These are phyloP conservation scores for Theobroma grandiflorum DNA, from an alignment of 441 rosid genomes.

Conservation along the genomic window DNA sequence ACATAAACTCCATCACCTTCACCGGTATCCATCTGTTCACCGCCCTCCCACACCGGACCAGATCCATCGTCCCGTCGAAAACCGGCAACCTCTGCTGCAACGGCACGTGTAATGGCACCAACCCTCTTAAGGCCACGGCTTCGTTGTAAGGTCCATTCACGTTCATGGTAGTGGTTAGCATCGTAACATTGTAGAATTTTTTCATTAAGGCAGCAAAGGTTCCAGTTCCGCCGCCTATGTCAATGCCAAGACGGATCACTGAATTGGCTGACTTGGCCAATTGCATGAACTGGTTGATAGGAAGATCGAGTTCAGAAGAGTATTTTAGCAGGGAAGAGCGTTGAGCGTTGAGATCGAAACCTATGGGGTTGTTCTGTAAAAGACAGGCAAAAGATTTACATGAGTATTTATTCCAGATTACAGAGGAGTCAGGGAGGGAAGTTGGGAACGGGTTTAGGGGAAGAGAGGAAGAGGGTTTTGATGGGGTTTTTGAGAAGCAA, in stretches of 20 bases:
- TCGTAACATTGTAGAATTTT: constrained; percentile 60
- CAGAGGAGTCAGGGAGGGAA: constrained; percentile 67
- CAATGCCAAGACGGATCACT: constrained; percentile 78
- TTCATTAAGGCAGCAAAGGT: constrained; percentile 91
- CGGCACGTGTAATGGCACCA: constrained; percentile 90
- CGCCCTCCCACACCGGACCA: constrained; percentile 90
- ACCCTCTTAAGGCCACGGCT: constrained; percentile 83
- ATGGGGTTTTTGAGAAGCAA: constrained; percentile 86
- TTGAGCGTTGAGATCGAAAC: constrained; percentile 64
- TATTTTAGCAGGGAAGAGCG: constrained; percentile 57
- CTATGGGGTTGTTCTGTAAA: constrained; percentile 53
- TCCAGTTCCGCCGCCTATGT: constrained; percentile 90
- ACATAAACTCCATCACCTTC: constrained; percentile 75
- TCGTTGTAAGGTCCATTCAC: constrained; percentile 86
- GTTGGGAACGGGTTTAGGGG: constrained; percentile 59
- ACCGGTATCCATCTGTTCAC: constrained; percentile 95
- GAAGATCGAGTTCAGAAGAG: constrained; percentile 86
- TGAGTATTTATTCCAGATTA: constrained; percentile 73
- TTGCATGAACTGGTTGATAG: constrained; percentile 80
- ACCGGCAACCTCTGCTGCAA: constrained; percentile 91
- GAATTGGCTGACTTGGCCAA: constrained; percentile 66
- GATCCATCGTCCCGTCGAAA: constrained; percentile 91
- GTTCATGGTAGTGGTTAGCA: constrained; percentile 90
- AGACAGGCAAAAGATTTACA: constrained; percentile 84
- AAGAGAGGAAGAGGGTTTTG: constrained; percentile 55